Percentiles rank a stretch among this genome's conserved stretches.
Conservation (phyloP, 1,284 basidiomycete species). For the Irpex rosettiformis region DNA sequence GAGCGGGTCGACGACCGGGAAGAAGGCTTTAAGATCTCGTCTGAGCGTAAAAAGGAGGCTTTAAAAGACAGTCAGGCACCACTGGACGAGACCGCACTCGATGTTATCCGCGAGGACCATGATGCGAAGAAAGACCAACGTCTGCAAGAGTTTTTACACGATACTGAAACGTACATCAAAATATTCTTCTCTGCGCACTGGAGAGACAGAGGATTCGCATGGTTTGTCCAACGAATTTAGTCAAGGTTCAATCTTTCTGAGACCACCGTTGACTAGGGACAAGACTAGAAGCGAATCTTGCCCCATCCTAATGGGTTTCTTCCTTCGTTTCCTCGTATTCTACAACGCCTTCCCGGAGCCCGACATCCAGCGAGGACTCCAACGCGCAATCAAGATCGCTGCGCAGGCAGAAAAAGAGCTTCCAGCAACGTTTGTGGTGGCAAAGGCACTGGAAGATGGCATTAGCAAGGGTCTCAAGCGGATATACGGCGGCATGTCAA, state of each 20-base stretch:
- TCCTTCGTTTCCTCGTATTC: conserved; percentile 57
- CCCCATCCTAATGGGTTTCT: conserved; percentile 58
- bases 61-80: conserved; percentile 9
- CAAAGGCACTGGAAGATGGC: conserved; percentile 50
- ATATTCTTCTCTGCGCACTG: conserved; percentile 67
- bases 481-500: conserved; percentile 43
- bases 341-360: conserved; percentile 49
- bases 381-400: conserved; percentile 43
- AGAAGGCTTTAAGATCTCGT: conserved; percentile 16
- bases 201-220: conserved; percentile 62
- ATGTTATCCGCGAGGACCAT: conserved; percentile 31
- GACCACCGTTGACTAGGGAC: conserved; percentile 19
- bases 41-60: conserved; percentile 12
- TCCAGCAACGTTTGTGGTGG: conserved; percentile 49
- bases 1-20: conserved; percentile 12
- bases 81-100: background rate
- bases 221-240: too few species aligned
- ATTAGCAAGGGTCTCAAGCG: conserved; percentile 44
- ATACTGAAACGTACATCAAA: conserved; percentile 49
- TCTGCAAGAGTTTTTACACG: conserved; percentile 49
- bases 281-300: conserved; percentile 30
- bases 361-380: conserved; percentile 38
- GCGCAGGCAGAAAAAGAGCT: conserved; percentile 55
- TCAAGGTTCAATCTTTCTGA: too few species aligned
- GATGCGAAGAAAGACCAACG: conserved; percentile 38